Base-by-base conservation (phyloP, 129 eudicot species). In the Glebionis coronaria region DNA sequence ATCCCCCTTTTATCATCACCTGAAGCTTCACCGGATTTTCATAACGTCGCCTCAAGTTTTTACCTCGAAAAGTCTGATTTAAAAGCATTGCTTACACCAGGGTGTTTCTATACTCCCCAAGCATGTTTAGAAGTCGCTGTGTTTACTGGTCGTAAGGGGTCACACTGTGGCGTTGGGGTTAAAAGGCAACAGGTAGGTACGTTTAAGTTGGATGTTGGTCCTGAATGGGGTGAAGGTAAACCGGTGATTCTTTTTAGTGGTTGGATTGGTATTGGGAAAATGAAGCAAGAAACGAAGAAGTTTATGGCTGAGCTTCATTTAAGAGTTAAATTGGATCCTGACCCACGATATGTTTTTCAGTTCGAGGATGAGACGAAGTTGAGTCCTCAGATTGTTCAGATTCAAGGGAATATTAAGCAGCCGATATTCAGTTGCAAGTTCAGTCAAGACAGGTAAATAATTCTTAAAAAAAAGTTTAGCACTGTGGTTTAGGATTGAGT, bases 391-490 rank as follows among this genome's bases (percentile, higher is more conserved):
- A 79, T 91, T 73, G 95, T 91, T 66, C 97, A 91, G 84, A 85
- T 91, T 79, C 97, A 87, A 68, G 97, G 97, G 47, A 80, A 60
- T 45, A 78, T 80, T 57, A 85, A 78, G 79, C 97, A 91, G 73
- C 97, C 97, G 10, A 87, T 91, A 57, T 87, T 91, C 83, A 91
- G 95, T 65, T 87, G 97, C 93, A 85, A 91, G 83, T 91, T 91
- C 77, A 85, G 88, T 79, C 91, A 69, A 73, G 97, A 90, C 87
- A 90, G 97, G 97, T 87, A 12, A 16, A n/a, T 13, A 2, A 4
- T 44, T 63, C 3, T 7, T 65, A 2, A 0, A 4, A 12, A 1
- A 4, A 11, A 8, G 3, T 35, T 6, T 35, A 6, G 0, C 42
- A 35, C 8, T 6, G 42, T 6, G 10, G 8, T 35, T 35, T 35